A percentile compares a stretch with the other conserved stretches of the same genome.
Conservation (phyloP, 2,329 filamentous ascomycete species). For the Trichoderma sp. region DNA sequence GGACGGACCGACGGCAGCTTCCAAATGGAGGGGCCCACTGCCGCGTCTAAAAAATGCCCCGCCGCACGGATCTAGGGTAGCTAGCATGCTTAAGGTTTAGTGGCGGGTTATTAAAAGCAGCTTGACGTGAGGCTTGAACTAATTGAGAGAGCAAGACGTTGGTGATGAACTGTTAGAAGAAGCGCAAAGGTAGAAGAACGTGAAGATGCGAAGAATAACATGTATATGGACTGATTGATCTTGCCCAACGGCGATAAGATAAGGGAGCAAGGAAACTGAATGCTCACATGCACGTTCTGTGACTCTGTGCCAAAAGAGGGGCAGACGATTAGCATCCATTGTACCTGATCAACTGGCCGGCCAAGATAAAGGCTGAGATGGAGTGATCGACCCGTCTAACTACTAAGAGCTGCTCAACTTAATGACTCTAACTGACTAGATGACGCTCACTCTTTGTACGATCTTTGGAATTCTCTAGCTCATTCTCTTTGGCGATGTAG, state of each 20-base stretch:
- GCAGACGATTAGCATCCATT: not conserved
- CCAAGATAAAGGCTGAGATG: not conserved
- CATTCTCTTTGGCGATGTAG: not conserved
- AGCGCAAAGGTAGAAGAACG: not conserved
- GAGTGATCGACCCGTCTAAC: not conserved
- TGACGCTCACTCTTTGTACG: not conserved
- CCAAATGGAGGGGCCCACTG: constrained; percentile 8
- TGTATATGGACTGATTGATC: not conserved
- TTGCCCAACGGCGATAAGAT: not conserved
- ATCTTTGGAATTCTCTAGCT: not conserved
- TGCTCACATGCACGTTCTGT: not conserved
- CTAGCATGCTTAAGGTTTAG: not conserved
- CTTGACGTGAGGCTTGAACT: not conserved
- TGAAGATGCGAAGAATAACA: not conserved
- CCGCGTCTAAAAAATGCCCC: constrained; percentile 18
- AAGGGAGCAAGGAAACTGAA: not conserved
- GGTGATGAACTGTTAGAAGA: not conserved
- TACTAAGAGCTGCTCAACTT: not conserved
- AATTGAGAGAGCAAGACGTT: not conserved
- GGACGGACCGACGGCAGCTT: not conserved
- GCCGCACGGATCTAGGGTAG: not conserved
- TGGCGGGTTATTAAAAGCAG: not conserved
- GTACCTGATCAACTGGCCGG: not conserved
- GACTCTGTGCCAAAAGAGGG: not conserved
- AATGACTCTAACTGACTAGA: not conserved